phyloP scores from a whole-genome alignment of 2,329 filamentous ascomycete genomes.

The Corniculantispora saksenae region DNA sequence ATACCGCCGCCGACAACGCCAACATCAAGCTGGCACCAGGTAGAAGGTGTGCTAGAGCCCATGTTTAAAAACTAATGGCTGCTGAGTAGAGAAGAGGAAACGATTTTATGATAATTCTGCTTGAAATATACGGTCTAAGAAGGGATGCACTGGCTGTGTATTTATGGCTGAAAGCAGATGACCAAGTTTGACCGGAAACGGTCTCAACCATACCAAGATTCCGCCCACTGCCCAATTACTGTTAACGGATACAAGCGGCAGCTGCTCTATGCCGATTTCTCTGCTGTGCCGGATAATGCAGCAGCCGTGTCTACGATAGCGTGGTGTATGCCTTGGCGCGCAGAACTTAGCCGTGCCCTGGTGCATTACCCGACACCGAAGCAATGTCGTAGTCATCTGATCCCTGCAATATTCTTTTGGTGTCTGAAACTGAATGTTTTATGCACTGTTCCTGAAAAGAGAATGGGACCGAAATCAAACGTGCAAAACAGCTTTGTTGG shows the following conservation, averaged over 20 bases:
- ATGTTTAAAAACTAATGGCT: constrained; percentile 21
- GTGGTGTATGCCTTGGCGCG: not conserved
- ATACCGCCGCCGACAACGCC: constrained; percentile 50
- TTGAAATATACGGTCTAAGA: no score
- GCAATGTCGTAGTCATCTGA: not conserved
- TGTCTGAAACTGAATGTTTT: no score
- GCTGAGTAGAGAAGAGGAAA: no score
- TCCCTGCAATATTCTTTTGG: no score
- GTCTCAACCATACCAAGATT: not conserved
- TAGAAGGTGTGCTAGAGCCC: constrained; percentile 27
- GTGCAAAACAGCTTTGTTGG: no score
- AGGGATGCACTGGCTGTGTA: not conserved
- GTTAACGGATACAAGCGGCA: not conserved
- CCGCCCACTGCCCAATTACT: no score
- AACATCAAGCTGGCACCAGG: constrained; percentile 48
- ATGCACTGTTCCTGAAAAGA: no score
- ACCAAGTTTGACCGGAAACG: not conserved
- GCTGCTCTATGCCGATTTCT: not conserved
- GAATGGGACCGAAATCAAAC: no score
- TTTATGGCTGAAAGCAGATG: constrained; percentile 11
- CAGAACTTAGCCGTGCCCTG: not conserved
- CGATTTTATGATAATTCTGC: not conserved
- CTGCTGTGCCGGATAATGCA: not conserved
- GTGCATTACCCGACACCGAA: constrained; percentile 17
- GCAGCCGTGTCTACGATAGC: no score